Evolutionary conservation across 2,329 filamentous ascomycete genomes (phyloP), one percentile per base, ranked within the genome.

Genomic region (Fusarium foetens): DNA sequence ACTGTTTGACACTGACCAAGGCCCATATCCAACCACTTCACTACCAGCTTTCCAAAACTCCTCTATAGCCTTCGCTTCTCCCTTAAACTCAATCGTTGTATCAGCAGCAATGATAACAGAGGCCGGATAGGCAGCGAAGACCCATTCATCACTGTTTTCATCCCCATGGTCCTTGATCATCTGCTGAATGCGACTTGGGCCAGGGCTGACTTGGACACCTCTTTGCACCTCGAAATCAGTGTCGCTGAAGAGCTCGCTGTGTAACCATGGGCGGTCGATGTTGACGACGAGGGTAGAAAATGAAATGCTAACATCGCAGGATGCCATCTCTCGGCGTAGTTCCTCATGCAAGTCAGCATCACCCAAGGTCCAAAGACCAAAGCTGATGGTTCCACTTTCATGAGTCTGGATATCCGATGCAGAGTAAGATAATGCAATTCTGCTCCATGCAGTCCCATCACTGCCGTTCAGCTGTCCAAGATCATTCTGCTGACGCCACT

Each of bases 321-420:
- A 3, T 5, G 27, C 12, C 35, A 59, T 41, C 4, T 52, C 27
- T 3, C 7, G 23, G 9, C 8, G 25, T 1, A 52, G 4, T 1
- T 21, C 27, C 19, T 33, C n/a, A n/a, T n/a, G 2, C 13, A 29
- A 41, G 4, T 27, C 8, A 1, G 13, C 10, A 6, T 10, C 19
- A 0, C 9, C 13, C 9, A 33, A 11, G 8, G 9, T 3, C 35
- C 57, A 59, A 6, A 52, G 1, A 1, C 45, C 45, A 33, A 7
- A 51, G 23, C 17, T 7, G 0, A 31, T 3, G 3, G 13, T 2
- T 14, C 7, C 17, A 3, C 16, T 16, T n/a, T 4, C 21, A 1
- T 36, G 6, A 16, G 19, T 13, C 17, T 31, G 25, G 1, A 52
- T 5, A 39, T 59, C 27, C 1, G 35, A 25, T n/a, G 13, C 6